Evolutionary conservation across 108 stramenopile genomes (phyloP).

Genomic region (Cylindrotheca fusiformis): DNA sequence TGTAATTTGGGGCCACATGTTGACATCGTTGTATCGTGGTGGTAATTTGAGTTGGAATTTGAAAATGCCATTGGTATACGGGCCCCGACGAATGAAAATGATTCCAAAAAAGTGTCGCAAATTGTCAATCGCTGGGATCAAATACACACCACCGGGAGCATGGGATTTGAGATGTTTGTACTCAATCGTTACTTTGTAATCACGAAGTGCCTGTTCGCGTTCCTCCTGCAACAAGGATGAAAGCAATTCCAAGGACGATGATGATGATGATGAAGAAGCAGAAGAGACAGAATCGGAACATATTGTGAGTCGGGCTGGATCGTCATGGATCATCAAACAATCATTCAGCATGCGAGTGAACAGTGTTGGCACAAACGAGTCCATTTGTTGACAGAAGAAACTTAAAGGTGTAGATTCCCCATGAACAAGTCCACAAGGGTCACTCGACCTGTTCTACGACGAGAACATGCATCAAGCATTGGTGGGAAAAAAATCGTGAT

Average conservation of each 20-base stretch:
- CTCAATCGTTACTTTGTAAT: slow-evolving; percentile 94
- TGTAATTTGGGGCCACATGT: slow-evolving; percentile 76
- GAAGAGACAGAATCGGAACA: neutral
- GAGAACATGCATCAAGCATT: neutral
- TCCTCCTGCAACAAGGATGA: slow-evolving; percentile 60
- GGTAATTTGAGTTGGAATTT: slow-evolving; percentile 88
- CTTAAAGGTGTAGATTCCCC: neutral
- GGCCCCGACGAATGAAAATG: slow-evolving; percentile 90
- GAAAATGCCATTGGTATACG: slow-evolving; percentile 92
- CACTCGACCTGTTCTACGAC: neutral
- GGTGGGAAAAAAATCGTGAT: neutral
- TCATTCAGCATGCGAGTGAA: neutral
- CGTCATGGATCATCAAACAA: neutral
- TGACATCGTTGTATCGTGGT: slow-evolving; percentile 81
- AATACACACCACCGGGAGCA: slow-evolving; percentile 91
- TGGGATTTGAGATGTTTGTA: slow-evolving; percentile 92
- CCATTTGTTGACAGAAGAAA: neutral
- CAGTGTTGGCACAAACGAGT: neutral
- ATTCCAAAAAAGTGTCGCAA: slow-evolving; percentile 88
- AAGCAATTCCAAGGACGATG: neutral
- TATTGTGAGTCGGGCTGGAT: neutral
- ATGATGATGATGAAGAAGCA: neutral
- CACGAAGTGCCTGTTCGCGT: slow-evolving; percentile 84
- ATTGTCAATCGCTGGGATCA: slow-evolving; percentile 79
- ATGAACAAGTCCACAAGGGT: neutral